Evolutionary conservation across 768 basidiomycete genomes (phyloP).

Genomic region (Astraeus odoratus): DNA sequence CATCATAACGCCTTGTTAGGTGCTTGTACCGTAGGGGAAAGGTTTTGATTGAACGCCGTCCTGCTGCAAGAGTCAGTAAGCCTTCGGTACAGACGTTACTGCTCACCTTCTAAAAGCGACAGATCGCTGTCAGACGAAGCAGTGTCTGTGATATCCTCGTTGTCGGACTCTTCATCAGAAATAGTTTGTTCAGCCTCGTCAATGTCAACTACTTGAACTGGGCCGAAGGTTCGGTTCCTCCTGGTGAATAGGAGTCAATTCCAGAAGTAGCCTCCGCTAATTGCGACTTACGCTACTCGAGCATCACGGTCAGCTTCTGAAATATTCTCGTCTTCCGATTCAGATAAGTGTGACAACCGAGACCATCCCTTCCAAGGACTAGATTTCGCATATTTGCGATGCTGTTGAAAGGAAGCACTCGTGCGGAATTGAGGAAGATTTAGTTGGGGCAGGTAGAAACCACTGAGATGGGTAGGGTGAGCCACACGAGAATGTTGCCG

Average conservation of each 20-base stretch:
- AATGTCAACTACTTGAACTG: slow-evolving; percentile 9
- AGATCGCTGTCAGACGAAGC: slow-evolving; percentile 30
- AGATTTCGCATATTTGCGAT: slow-evolving; percentile 7
- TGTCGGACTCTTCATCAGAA: slow-evolving; percentile 75
- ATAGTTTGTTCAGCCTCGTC: slow-evolving; percentile 45
- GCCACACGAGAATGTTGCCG: slow-evolving; percentile 5
- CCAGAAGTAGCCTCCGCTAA: background rate
- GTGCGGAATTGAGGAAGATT: slow-evolving; percentile 23
- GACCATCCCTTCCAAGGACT: slow-evolving; percentile 14
- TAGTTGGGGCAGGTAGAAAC: slow-evolving; percentile 44
- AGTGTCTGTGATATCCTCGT: slow-evolving; percentile 59
- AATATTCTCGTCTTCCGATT: slow-evolving; percentile 57
- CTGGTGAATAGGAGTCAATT: slow-evolving; percentile 24
- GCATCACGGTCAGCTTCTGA: slow-evolving; percentile 67
- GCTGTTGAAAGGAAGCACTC: slow-evolving; percentile 3
- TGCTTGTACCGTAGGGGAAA: slow-evolving; percentile 42
- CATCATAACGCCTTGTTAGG: slow-evolving; percentile 42
- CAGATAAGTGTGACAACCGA: slow-evolving; percentile 34
- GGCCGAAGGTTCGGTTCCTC: slow-evolving; percentile 44
- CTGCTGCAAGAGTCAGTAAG: slow-evolving; percentile 15
- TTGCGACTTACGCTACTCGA: slow-evolving; percentile 52
- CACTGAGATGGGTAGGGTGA: slow-evolving; percentile 33
- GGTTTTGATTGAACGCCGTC: slow-evolving; percentile 10
- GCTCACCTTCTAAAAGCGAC: slow-evolving; percentile 34
- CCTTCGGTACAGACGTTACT: background rate